phyloP scores from a whole-genome alignment of 2,329 filamentous ascomycete genomes.

The Plenodomus lindquistii region DNA sequence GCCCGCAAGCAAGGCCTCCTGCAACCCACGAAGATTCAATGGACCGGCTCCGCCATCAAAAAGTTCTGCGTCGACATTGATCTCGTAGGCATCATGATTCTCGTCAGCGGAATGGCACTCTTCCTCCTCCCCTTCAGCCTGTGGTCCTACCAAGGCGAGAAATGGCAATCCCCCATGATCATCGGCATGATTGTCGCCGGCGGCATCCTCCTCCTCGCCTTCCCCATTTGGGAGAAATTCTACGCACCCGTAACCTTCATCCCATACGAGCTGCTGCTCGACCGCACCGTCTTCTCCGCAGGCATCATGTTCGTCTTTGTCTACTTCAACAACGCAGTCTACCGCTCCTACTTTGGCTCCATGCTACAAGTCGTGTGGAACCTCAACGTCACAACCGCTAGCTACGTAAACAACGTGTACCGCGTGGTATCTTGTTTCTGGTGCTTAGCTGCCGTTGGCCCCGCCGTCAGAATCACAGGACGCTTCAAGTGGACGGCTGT shows the following conservation, averaged over 20 bases:
- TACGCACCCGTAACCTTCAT: slow-evolving; percentile 45
- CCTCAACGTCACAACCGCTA: slow-evolving; percentile 30
- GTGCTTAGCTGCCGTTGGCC: slow-evolving; percentile 1
- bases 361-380: slow-evolving; percentile 45
- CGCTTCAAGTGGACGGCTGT: slow-evolving; percentile 21
- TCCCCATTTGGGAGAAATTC: slow-evolving; percentile 39
- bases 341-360: slow-evolving; percentile 43
- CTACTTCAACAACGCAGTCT: slow-evolving; percentile 30
- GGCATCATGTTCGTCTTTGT: slow-evolving; percentile 50
- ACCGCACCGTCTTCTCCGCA: slow-evolving; percentile 48
- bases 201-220: slow-evolving; percentile 38
- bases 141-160: slow-evolving; percentile 28
- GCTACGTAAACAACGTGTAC: slow-evolving; percentile 42
- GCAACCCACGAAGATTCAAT: slow-evolving; percentile 45
- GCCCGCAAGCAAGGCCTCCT: slow-evolving; percentile 53
- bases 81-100: slow-evolving; percentile 61
- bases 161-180: slow-evolving; percentile 40
- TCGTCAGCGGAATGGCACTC: slow-evolving; percentile 60
- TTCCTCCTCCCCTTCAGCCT: slow-evolving; percentile 72
- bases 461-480: slow-evolving; percentile 20
- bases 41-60: slow-evolving; percentile 53
- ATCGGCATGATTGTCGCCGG: slow-evolving; percentile 45
- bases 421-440: slow-evolving; percentile 28
- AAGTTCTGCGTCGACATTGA: slow-evolving; percentile 63
- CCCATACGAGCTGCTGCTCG: slow-evolving; percentile 46